phyloP scores from a whole-genome alignment of 306 rosid genomes.

The Ormosia emarginata region DNA sequence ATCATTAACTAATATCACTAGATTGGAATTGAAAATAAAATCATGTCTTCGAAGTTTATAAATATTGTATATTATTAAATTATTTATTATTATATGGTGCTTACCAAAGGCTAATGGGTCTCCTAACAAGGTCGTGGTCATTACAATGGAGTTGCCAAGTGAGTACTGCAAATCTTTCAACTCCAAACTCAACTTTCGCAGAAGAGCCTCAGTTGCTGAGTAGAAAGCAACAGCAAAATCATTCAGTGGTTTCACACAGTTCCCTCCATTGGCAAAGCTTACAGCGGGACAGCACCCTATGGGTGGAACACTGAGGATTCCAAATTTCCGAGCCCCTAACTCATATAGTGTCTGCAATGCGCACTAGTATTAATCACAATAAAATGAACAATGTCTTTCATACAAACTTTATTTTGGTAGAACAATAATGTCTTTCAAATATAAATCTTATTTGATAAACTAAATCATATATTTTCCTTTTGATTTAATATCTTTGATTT shows the following conservation, averaged over 20 bases:
- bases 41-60: too few species aligned
- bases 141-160: slow-evolving; percentile 29
- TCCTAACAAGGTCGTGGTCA: slow-evolving; percentile 4
- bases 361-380: not conserved
- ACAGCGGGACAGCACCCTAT: slow-evolving; percentile 48
- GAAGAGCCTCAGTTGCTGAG: not conserved
- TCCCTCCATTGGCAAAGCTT: not conserved
- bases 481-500: too few species aligned
- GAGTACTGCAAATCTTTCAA: slow-evolving; percentile 36
- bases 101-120: slow-evolving; percentile 20
- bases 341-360: slow-evolving; percentile 36
- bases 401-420: too few species aligned
- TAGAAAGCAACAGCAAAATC: slow-evolving; percentile 30
- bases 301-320: slow-evolving; percentile 38
- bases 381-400: not conserved
- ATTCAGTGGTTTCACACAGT: slow-evolving; percentile 27
- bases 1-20: not conserved
- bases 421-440: not conserved
- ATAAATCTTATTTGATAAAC: too few species aligned
- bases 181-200: slow-evolving; percentile 32
- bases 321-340: slow-evolving; percentile 55
- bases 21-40: not conserved
- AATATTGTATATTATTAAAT: not conserved
- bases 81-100: not conserved
- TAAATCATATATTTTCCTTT: too few species aligned